These are phyloP conservation scores for Phyllostachys edulis DNA, from an alignment of 176 grass and related monocot species.

Conservation along the genomic window DNA sequence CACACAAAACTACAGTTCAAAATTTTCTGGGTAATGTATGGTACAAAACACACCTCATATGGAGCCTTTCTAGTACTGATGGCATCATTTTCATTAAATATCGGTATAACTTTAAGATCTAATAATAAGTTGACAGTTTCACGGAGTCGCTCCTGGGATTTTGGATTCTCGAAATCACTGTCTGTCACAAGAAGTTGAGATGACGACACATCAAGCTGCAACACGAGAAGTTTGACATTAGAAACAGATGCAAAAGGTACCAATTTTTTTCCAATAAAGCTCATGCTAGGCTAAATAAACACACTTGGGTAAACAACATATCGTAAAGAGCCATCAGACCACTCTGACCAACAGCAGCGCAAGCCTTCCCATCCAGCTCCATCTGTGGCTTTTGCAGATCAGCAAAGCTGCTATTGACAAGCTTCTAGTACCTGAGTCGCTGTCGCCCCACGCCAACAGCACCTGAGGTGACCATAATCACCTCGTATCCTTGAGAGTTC, in stretches of 20 bases:
- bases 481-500: slow-evolving; percentile 71
- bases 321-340: slow-evolving; percentile 97
- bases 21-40: not conserved
- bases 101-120: slow-evolving; percentile 75
- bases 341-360: slow-evolving; percentile 90
- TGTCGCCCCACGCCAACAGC: slow-evolving; percentile 94
- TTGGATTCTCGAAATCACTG: slow-evolving; percentile 77
- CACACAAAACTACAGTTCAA: not conserved
- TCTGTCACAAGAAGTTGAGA: slow-evolving; percentile 97
- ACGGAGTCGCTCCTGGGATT: slow-evolving; percentile 65
- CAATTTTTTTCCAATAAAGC: not conserved
- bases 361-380: slow-evolving; percentile 93
- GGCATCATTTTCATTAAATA: slow-evolving; percentile 99
- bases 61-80: slow-evolving; percentile 96
- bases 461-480: slow-evolving; percentile 91
- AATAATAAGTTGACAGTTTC: slow-evolving; percentile 77
- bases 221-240: slow-evolving; percentile 23
- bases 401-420: slow-evolving; percentile 93
- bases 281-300: slow-evolving; percentile 29
- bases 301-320: slow-evolving; percentile 80
- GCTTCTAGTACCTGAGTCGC: slow-evolving; percentile 70
- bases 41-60: slow-evolving; percentile 69
- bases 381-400: slow-evolving; percentile 92
- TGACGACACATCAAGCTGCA: slow-evolving; percentile 94
- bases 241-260: slow-evolving; percentile 10